Evolutionary conservation across 2,329 filamentous ascomycete genomes (phyloP).

Genomic region (Ophiobolus disseminans): DNA sequence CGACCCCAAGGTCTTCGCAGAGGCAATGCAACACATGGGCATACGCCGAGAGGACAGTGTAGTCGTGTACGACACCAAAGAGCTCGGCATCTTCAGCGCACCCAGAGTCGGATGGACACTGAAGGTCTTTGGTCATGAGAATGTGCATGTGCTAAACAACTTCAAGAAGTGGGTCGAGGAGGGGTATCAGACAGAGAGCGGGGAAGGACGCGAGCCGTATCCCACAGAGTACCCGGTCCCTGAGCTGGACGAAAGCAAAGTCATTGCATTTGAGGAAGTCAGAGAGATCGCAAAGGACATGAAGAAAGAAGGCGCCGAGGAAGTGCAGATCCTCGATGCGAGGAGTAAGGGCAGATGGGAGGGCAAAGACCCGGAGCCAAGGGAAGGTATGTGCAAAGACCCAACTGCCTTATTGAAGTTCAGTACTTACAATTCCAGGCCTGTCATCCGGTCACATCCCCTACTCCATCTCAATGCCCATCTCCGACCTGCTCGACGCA

Average conservation of each 20-base stretch:
- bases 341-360: conserved; percentile 79
- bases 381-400: conserved; percentile 63
- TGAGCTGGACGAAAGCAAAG: conserved; percentile 63
- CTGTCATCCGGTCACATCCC: conserved; percentile 92
- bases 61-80: conserved; percentile 91
- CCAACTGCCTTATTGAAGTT: background rate
- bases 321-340: conserved; percentile 88
- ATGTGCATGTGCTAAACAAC: conserved; percentile 92
- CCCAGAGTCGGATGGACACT: conserved; percentile 95
- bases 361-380: conserved; percentile 83
- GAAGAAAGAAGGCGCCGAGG: conserved; percentile 83
- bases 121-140: conserved; percentile 84
- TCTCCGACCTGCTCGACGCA: conserved; percentile 80
- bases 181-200: conserved; percentile 81
- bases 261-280: conserved; percentile 83
- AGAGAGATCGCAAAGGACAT: conserved; percentile 76
- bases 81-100: conserved; percentile 92
- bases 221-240: conserved; percentile 53
- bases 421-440: conserved; percentile 30
- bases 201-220: conserved; percentile 63
- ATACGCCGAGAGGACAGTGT: conserved; percentile 87
- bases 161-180: conserved; percentile 92
- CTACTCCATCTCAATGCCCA: conserved; percentile 81
- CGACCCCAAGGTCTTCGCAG: conserved; percentile 77
- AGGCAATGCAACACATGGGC: conserved; percentile 86